phyloP scores from a whole-genome alignment of 148 eudicot genomes.

The Drosera capensis region DNA sequence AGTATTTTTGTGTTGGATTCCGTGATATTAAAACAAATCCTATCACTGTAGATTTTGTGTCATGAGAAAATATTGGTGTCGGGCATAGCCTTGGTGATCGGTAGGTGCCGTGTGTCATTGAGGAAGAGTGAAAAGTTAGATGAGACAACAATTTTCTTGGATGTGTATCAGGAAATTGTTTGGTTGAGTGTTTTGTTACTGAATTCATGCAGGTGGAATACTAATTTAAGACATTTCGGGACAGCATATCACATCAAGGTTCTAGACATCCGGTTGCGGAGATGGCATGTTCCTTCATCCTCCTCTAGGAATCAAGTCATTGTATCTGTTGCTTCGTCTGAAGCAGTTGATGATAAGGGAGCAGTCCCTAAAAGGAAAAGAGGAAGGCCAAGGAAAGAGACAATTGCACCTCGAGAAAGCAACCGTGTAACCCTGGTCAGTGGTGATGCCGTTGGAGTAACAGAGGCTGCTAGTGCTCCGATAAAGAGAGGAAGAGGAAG shows the following conservation, averaged over 20 bases:
- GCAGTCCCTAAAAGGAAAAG: constrained; percentile 18
- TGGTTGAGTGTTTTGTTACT: no score
- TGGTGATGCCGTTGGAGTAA: constrained; percentile 13
- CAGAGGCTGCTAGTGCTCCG: constrained; percentile 10
- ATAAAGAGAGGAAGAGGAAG: constrained; percentile 21
- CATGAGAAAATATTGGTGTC: no score
- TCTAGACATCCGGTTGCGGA: constrained; percentile 20
- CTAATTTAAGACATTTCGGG: constrained; percentile 23
- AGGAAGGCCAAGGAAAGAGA: constrained; percentile 17
- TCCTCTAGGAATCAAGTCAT: constrained; percentile 26
- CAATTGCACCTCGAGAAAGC: constrained; percentile 16
- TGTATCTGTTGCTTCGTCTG: constrained; percentile 22
- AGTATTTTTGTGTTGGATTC: no score
- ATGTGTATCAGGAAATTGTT: no score
- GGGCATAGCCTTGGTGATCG: no score
- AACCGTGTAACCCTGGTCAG: no score
- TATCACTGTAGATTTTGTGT: no score
- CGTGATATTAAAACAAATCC: no score
- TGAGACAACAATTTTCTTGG: no score
- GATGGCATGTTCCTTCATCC: constrained; percentile 26
- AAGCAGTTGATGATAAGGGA: constrained; percentile 17
- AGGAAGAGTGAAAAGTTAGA: no score
- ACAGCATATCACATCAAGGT: constrained; percentile 24
- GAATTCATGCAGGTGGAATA: constrained; percentile 39
- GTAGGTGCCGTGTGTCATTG: no score